Conservation (phyloP, 306 rosid species). For the Inga leiocalycina region DNA sequence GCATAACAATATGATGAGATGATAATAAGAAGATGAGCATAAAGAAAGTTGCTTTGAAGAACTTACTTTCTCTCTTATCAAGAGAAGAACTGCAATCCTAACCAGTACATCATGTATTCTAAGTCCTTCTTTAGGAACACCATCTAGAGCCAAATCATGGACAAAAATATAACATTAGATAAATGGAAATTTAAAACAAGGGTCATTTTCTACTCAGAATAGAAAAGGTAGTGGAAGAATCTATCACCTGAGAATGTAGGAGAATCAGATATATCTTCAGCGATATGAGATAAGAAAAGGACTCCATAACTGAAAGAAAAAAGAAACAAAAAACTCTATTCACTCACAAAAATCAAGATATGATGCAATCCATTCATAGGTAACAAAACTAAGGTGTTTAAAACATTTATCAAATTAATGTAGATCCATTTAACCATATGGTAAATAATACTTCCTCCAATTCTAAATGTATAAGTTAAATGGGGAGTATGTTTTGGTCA, state of each 20-base stretch:
- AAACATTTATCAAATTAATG: neutral
- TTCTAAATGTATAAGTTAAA: neutral
- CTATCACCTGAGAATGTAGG: conserved; percentile 77
- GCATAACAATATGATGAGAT: neutral
- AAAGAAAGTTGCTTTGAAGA: conserved; percentile 14
- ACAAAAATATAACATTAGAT: conserved; percentile 25
- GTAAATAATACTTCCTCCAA: neutral
- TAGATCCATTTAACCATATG: neutral
- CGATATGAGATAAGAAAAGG: conserved; percentile 86
- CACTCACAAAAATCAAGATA: conserved; percentile 18
- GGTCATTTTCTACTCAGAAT: neutral
- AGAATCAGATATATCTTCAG: conserved; percentile 80
- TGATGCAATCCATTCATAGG: conserved; percentile 2
- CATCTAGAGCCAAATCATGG: conserved; percentile 61
- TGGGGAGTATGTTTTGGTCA: neutral
- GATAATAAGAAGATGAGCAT: conserved; percentile 3
- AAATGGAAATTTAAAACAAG: conserved; percentile 24
- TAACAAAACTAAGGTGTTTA: conserved; percentile 16
- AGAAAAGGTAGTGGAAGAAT: conserved; percentile 33
- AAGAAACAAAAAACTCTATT: neutral
- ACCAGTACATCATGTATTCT: conserved; percentile 88
- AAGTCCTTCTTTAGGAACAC: conserved; percentile 98
- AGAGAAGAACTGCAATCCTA: conserved; percentile 77
- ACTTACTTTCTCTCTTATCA: conserved; percentile 85
- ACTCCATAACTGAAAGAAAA: conserved; percentile 64